Conservation (phyloP, 73 alveolate genomes). For the Durusdinium trenchii region DNA sequence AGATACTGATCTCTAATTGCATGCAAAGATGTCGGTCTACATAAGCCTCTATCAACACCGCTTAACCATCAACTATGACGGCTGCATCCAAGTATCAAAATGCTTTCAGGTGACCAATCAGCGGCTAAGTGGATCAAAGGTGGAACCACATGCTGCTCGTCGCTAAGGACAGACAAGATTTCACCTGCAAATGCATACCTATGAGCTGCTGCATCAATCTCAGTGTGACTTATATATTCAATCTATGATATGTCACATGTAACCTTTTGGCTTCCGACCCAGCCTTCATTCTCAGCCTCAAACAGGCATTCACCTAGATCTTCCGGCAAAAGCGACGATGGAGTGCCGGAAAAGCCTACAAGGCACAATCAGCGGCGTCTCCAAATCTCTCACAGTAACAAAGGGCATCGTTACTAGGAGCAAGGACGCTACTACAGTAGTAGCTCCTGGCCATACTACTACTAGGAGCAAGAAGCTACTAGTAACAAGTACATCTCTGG, state of each 20-base stretch:
- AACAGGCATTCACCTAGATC: conserved; percentile 78
- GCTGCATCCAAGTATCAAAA: conserved; percentile 27
- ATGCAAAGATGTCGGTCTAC: background rate
- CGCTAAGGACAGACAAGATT: conserved; percentile 82
- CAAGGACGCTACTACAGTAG: too few relatives aligned
- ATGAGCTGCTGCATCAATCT: background rate
- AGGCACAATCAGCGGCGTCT: too few relatives aligned
- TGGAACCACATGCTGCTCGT: conserved; percentile 93
- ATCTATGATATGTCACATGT: background rate
- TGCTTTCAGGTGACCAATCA: conserved; percentile 90
- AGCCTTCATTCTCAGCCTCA: conserved; percentile 93
- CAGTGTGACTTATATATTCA: background rate
- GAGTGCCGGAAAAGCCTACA: conserved; percentile 94
- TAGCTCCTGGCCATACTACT: too few relatives aligned
- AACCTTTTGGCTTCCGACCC: background rate
- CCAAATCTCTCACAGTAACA: too few relatives aligned
- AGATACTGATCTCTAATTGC: background rate
- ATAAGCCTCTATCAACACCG: too few relatives aligned
- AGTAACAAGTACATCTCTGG: too few relatives aligned
- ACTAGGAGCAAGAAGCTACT: too few relatives aligned
- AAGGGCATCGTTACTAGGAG: too few relatives aligned
- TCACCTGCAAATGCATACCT: conserved; percentile 15
- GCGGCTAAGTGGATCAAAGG: conserved; percentile 63
- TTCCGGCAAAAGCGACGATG: conserved; percentile 85
- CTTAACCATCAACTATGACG: background rate